A percentile compares a stretch with the other conserved stretches of the same genome.
Conservation (phyloP, 1,284 basidiomycete species). For the Austropuccinia psidii region DNA sequence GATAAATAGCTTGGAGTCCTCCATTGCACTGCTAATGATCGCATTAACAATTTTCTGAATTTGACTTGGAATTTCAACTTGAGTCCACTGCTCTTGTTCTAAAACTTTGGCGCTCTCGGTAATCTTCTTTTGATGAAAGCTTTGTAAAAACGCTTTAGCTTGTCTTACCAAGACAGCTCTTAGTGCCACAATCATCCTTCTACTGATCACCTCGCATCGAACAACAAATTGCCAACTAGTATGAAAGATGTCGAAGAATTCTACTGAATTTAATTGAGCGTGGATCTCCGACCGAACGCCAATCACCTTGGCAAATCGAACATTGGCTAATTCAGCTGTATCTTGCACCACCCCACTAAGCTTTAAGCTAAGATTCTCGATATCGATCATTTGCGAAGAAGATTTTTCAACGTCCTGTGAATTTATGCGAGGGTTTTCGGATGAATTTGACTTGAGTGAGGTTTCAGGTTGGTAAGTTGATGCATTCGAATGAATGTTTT, state of each 20-base stretch:
- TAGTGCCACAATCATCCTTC: constrained; percentile 83
- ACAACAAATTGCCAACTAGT: constrained; percentile 83
- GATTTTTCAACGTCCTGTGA: no score
- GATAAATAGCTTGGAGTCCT: constrained; percentile 65
- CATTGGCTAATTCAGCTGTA: constrained; percentile 73
- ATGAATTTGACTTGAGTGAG: background rate
- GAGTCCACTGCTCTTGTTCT: constrained; percentile 81
- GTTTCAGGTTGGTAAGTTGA: constrained; percentile 23
- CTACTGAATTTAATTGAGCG: constrained; percentile 60
- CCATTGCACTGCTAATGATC: constrained; percentile 71
- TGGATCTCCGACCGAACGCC: constrained; percentile 70
- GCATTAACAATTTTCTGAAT: constrained; percentile 66
- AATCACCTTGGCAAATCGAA: constrained; percentile 68
- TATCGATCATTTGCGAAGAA: no score
- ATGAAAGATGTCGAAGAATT: constrained; percentile 75
- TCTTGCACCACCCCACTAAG: constrained; percentile 67
- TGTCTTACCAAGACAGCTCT: constrained; percentile 70
- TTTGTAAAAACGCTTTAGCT: constrained; percentile 77
- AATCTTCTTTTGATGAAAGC: constrained; percentile 75
- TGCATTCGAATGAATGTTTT: background rate
- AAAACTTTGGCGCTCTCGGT: constrained; percentile 78
- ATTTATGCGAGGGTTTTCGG: no score
- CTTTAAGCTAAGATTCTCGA: constrained; percentile 55
- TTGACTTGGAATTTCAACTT: constrained; percentile 61
- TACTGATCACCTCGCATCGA: constrained; percentile 70